Evolutionary conservation across 352 stramenopile species (phyloP).

Genomic region (Globisporangium alternatum): DNA sequence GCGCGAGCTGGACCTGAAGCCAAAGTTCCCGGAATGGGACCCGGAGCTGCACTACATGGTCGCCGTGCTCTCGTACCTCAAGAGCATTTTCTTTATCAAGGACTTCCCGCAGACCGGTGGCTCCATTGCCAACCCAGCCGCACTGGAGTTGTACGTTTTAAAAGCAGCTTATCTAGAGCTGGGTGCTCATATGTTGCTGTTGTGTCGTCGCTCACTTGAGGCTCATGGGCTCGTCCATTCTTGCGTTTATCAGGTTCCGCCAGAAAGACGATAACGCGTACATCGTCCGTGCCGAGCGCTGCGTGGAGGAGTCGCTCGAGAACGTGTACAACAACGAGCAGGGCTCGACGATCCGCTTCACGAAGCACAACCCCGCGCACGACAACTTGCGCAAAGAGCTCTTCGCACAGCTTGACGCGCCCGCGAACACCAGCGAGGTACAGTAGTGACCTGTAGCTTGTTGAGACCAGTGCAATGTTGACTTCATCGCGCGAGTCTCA

Average conservation of each 20-base stretch:
- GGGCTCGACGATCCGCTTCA: conserved; percentile 86
- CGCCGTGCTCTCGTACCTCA: conserved; percentile 95
- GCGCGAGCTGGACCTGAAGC: conserved; percentile 89
- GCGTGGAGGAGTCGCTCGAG: conserved; percentile 92
- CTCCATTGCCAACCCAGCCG: conserved; percentile 76
- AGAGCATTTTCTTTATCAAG: conserved; percentile 98
- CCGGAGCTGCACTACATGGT: conserved; percentile 94
- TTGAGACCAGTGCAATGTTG: too few relatives aligned
- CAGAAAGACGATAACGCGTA: conserved; percentile 83
- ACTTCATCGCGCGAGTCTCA: not conserved
- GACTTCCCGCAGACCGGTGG: conserved; percentile 67
- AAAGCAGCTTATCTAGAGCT: not conserved
- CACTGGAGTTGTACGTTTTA: conserved; percentile 78
- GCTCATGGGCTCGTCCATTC: not conserved
- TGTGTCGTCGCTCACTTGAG: not conserved
- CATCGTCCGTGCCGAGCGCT: conserved; percentile 87
- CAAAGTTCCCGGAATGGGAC: conserved; percentile 92
- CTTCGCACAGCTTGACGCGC: conserved; percentile 60
- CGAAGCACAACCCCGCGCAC: conserved; percentile 77
- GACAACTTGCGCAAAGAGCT: conserved; percentile 77
- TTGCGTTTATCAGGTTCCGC: conserved; percentile 42
- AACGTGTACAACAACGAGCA: conserved; percentile 92
- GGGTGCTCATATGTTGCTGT: not conserved
- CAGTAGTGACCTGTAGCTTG: not conserved
- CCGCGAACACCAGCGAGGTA: conserved; percentile 7